A percentile compares a stretch with the other conserved stretches of the same genome.
Conservation (phyloP, 352 stramenopile species). For the Globisporangium carolinianum region DNA sequence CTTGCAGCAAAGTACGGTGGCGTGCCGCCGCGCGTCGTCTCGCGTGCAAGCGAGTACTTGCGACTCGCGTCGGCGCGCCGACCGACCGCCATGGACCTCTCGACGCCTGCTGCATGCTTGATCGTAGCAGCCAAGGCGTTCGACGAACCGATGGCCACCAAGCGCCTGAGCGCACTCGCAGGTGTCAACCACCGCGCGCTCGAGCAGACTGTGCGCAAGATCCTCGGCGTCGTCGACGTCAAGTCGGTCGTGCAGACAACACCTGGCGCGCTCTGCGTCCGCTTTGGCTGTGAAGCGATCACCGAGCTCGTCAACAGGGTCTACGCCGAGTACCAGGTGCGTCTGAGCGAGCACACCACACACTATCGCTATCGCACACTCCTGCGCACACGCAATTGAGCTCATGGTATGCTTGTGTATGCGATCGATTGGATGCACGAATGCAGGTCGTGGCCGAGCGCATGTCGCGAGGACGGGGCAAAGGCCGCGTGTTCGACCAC, state of each 20-base stretch:
- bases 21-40: constrained; percentile 38
- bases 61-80: constrained; percentile 42
- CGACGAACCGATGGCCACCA: constrained; percentile 40
- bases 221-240: constrained; percentile 43
- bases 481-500: constrained; percentile 23
- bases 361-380: no score
- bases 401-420: no score
- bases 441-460: constrained; percentile 16
- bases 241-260: constrained; percentile 38
- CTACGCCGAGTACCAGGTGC: constrained; percentile 41
- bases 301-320: constrained; percentile 55
- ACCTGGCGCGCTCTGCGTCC: constrained; percentile 55
- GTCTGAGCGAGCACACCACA: no score
- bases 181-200: constrained; percentile 32
- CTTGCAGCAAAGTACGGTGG: constrained; percentile 47
- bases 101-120: constrained; percentile 52
- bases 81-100: constrained; percentile 20
- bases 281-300: constrained; percentile 61
- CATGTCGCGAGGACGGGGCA: constrained; percentile 16
- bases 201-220: constrained; percentile 41
- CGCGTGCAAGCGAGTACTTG: constrained; percentile 44
- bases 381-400: no score
- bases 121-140: constrained; percentile 49
- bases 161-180: constrained; percentile 31
- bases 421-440: no score